Conservation (phyloP, 73 alveolate genomes). For the Tetrahymena borealis region DNA sequence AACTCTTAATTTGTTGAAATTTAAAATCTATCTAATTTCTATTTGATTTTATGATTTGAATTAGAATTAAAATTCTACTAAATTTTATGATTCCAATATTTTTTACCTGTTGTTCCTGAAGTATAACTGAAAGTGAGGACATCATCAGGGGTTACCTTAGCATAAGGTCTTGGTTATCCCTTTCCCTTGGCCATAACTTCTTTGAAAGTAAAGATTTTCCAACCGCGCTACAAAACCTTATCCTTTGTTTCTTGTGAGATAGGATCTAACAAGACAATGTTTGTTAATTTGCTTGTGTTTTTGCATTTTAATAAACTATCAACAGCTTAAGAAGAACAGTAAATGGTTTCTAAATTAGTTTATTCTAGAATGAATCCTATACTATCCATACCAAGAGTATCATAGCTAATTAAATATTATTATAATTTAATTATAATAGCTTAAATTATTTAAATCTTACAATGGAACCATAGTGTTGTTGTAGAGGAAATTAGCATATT, state of each 20-base stretch:
- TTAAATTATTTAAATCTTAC: conserved; percentile 11
- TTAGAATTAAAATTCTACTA: too few relatives aligned
- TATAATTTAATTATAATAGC: background rate
- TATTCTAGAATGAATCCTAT: conserved; percentile 22
- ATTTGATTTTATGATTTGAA: too few relatives aligned
- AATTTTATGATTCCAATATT: background rate
- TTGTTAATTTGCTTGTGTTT: background rate
- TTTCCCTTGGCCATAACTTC: conserved; percentile 10
- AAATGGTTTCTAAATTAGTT: conserved; percentile 36
- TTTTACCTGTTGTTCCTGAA: conserved; percentile 94
- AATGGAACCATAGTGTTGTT: conserved; percentile 60
- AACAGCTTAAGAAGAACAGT: conserved; percentile 6
- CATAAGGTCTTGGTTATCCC: background rate
- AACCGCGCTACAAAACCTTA: background rate
- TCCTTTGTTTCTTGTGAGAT: background rate
- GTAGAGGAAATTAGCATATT: conserved; percentile 43
- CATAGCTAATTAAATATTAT: background rate
- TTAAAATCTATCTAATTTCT: too few relatives aligned
- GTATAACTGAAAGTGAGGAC: conserved; percentile 86
- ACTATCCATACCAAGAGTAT: conserved; percentile 31
- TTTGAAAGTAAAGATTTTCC: background rate
- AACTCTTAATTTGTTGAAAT: too few relatives aligned
- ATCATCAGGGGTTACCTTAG: conserved; percentile 32
- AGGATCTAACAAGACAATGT: conserved; percentile 13
- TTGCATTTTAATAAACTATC: conserved; percentile 6